Percentiles rank a stretch among this genome's conserved stretches.
Evolutionary conservation across 2,329 filamentous ascomycete genomes (phyloP).

Genomic region (Didymella glomerata): DNA sequence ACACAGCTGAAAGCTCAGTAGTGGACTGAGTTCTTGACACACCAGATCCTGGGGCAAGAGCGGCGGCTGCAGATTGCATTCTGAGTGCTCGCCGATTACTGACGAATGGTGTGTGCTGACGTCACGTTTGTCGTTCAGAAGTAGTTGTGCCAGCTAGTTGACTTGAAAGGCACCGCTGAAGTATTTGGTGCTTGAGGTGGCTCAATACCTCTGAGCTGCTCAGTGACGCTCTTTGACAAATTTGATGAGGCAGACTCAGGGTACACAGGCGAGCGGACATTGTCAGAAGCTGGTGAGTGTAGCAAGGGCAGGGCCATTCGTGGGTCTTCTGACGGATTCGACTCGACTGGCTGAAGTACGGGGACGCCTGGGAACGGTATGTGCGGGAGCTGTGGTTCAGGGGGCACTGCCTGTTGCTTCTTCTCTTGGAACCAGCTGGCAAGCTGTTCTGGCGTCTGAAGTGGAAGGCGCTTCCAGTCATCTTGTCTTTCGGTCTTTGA

Average conservation of each 20-base stretch:
- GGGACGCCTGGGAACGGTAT: constrained; percentile 13
- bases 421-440: constrained; percentile 32
- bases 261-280: neutral
- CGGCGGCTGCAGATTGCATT: neutral
- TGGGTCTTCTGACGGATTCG: neutral
- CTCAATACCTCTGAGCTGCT: constrained; percentile 17
- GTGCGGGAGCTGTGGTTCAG: constrained; percentile 14
- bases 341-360: neutral
- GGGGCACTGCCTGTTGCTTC: constrained; percentile 14
- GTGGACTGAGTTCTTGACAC: neutral
- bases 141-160: constrained; percentile 21
- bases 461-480: constrained; percentile 36
- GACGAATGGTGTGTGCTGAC: neutral
- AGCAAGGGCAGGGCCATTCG: constrained; percentile 15
- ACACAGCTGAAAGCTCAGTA: neutral
- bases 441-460: constrained; percentile 33
- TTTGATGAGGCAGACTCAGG: constrained; percentile 13
- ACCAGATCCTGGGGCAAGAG: neutral
- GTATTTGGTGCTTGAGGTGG: constrained; percentile 21
- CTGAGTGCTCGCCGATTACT: neutral
- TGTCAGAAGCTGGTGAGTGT: constrained; percentile 6
- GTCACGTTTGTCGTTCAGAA: constrained; percentile 12
- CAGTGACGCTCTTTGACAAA: constrained; percentile 12
- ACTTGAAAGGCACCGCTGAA: constrained; percentile 5
- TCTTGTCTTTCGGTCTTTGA: constrained; percentile 37